Base-by-base conservation (phyloP, 2,329 filamentous ascomycete genomes). In the Hymenoscyphus salicellus region DNA sequence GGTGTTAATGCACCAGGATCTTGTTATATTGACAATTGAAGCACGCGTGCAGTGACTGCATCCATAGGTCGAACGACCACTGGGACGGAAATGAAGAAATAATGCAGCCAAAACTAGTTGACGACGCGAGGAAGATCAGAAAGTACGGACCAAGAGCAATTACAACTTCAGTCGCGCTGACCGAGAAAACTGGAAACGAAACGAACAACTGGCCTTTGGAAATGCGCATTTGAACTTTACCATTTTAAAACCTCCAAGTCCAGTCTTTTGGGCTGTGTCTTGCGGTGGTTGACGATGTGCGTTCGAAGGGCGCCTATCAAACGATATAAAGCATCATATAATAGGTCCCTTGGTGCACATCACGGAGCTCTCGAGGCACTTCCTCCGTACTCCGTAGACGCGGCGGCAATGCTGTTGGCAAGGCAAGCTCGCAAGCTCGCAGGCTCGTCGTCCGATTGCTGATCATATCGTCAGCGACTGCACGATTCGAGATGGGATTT, bases 1-100 rank as follows among this genome's bases (percentile, higher is more conserved):
- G 43, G 36, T 60, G 56, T 66, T 65, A 63, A 67, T 65, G 60
- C 57, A 61, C 63, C 62, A 28, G 65, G 65, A 55, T 61, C 30
- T 43, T 16, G 43, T 60, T 59, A 63, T 65, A 65, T 65, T 65
- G 59, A 60, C 58, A 61, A 52, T 58, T 60, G 56, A 17, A 23
- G 41, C 30, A 57, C 20, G 56, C 41, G 23, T 30, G 38, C 58
- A 23, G 20, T 57, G 28, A 63, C 20, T 5, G 46, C 46, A 52
- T 20, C 20, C 20, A 52, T 52, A 52, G 46, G 46, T 65, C 61
- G 62, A 61, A 55, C 58, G 38, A 38, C 52, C 30, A 58, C 56
- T 32, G 55, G 41, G 36, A 58, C 61, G 65, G 63, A 67, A 55
- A 67, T 67, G 65, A 67, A 58, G 20, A 64, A 33, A 49, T 58